phyloP scores from a whole-genome alignment of 139 green algal genomes.

The Coelastrella sp. region DNA sequence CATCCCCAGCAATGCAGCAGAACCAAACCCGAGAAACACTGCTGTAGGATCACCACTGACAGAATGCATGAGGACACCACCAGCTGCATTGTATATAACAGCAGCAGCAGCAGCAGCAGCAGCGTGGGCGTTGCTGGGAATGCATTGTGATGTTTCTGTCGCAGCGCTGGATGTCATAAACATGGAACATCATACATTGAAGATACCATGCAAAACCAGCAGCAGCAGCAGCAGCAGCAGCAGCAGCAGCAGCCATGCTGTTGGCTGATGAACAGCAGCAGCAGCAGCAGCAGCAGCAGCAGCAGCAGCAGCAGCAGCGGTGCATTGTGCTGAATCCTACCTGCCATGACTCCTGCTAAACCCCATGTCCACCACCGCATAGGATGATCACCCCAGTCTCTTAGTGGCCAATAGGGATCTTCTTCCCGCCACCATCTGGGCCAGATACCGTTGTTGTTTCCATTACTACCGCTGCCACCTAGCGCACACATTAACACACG shows the following conservation, averaged over 20 bases:
- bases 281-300: neutral
- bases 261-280: too few species aligned
- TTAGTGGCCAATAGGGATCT: slow-evolving; percentile 66
- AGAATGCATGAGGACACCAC: slow-evolving; percentile 45
- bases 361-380: slow-evolving; percentile 69
- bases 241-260: neutral
- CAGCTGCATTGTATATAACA: slow-evolving; percentile 39
- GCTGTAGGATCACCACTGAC: slow-evolving; percentile 41
- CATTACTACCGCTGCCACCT: neutral
- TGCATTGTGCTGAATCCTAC: neutral
- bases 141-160: too few species aligned
- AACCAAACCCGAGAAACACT: slow-evolving; percentile 38
- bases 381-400: slow-evolving; percentile 64
- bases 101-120: neutral
- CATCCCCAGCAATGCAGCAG: slow-evolving; percentile 48
- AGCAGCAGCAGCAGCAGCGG: neutral
- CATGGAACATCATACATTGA: neutral
- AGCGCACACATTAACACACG: too few species aligned
- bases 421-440: slow-evolving; percentile 60
- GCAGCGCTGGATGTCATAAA: too few species aligned
- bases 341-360: slow-evolving; percentile 56
- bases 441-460: slow-evolving; percentile 24
- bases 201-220: neutral
- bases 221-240: neutral
- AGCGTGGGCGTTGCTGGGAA: neutral